Evolutionary conservation across 2,329 filamentous ascomycete genomes (phyloP).

Genomic region (Aureobasidium sp.): DNA sequence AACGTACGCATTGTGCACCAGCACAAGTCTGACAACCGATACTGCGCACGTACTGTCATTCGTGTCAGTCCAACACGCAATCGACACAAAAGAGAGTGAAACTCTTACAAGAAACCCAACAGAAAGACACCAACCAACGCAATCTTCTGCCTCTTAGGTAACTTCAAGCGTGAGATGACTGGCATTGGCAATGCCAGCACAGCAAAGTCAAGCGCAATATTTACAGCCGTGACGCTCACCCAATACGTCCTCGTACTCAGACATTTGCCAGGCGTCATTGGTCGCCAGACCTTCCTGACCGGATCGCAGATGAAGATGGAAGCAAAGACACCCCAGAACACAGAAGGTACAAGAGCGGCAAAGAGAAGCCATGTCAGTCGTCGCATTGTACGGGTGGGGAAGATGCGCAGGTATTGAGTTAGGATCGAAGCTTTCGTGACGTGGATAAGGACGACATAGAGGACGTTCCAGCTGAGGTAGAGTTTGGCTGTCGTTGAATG

Average conservation of each 20-base stretch:
- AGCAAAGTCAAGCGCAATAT: conserved; percentile 32
- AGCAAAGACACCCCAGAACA: conserved; percentile 29
- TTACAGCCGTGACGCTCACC: conserved; percentile 34
- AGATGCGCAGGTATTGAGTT: conserved; percentile 43
- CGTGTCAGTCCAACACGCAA: not conserved
- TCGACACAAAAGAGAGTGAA: conserved; percentile 24
- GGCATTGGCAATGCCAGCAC: conserved; percentile 30
- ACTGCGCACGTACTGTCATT: conserved; percentile 8
- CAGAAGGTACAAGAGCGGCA: conserved; percentile 25
- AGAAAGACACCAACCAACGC: conserved; percentile 30
- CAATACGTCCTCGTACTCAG: conserved; percentile 36
- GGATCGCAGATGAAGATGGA: conserved; percentile 38
- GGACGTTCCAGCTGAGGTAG: conserved; percentile 28
- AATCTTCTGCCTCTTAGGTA: conserved; percentile 28
- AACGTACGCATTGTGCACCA: conserved; percentile 7
- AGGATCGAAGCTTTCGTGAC: conserved; percentile 41
- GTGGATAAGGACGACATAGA: conserved; percentile 30
- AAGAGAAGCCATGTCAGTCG: conserved; percentile 38
- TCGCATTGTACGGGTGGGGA: conserved; percentile 34
- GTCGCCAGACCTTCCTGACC: conserved; percentile 37
- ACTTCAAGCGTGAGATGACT: conserved; percentile 27
- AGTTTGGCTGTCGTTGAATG: conserved; percentile 23
- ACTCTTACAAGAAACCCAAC: conserved; percentile 28
- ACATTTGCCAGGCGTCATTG: conserved; percentile 28
- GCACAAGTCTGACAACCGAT: conserved; percentile 7